Evolutionary conservation across 176 grass and related monocot genomes (phyloP).

Genomic region (Pontederia paniculata): DNA sequence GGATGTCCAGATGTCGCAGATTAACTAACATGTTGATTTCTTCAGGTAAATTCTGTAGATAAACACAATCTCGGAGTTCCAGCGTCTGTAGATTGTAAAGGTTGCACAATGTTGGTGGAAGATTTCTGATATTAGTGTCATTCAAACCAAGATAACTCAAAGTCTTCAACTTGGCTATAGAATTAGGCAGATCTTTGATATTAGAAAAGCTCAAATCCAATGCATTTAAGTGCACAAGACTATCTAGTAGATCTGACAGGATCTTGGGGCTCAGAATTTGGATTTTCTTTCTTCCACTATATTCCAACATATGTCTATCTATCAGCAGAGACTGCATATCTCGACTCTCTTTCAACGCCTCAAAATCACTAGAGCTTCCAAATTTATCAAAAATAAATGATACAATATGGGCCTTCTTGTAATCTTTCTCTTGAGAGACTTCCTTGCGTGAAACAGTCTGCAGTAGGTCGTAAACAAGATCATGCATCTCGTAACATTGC

Average conservation of each 20-base stretch:
- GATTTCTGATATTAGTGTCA: conserved; percentile 16
- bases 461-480: conserved; percentile 19
- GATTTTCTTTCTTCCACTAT: not conserved
- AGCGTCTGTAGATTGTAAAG: conserved; percentile 34
- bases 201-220: conserved; percentile 26
- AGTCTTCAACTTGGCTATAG: conserved; percentile 9
- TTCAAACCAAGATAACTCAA: conserved; percentile 6
- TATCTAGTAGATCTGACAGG: conserved; percentile 8
- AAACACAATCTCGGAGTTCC: conserved; percentile 19
- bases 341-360: too few species aligned
- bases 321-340: not conserved
- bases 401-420: not conserved
- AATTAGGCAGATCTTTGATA: conserved; percentile 25
- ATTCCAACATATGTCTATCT: conserved; percentile 3
- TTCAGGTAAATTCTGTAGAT: conserved; percentile 20
- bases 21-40: conserved; percentile 34
- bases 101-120: not conserved
- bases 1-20: conserved; percentile 22
- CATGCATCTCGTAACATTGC: conserved; percentile 21
- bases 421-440: conserved; percentile 12
- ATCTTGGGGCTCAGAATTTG: conserved; percentile 8
- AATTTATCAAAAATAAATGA: conserved; percentile 24
- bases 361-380: not conserved
- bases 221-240: conserved; percentile 15
- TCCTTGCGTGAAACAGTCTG: conserved; percentile 1